These are phyloP conservation scores for Amanita phalloides DNA, from an alignment of 768 basidiomycete genomes.

Conservation along the genomic window DNA sequence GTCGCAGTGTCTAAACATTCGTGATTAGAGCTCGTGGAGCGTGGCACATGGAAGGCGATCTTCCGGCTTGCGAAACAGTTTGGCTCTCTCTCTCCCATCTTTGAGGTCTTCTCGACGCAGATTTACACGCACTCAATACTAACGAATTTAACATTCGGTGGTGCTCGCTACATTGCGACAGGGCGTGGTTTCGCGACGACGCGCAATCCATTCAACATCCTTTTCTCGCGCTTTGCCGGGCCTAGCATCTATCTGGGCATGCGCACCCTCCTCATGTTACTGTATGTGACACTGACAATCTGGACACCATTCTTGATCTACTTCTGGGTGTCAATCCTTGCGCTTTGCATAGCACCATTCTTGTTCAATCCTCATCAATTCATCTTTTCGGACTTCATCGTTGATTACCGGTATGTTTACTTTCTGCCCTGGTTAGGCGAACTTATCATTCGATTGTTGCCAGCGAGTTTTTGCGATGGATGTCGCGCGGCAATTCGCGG, in stretches of 20 bases:
- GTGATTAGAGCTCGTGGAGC: conserved; percentile 77
- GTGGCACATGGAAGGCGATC: conserved; percentile 87
- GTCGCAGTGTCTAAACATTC: background rate
- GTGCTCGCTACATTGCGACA: conserved; percentile 96
- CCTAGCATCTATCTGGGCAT: conserved; percentile 98
- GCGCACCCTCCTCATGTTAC: conserved; percentile 82
- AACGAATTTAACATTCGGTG: conserved; percentile 94
- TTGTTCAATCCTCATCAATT: conserved; percentile 99
- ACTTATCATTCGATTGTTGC: conserved; percentile 10
- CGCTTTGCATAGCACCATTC: conserved; percentile 93
- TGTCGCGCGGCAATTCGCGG: conserved; percentile 96
- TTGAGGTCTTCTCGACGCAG: conserved; percentile 97
- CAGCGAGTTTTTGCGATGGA: conserved; percentile 97
- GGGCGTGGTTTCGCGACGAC: conserved; percentile 98
- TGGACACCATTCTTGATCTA: conserved; percentile 93
- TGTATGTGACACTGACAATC: conserved; percentile 86
- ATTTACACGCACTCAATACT: conserved; percentile 97
- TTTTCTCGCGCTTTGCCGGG: conserved; percentile 97
- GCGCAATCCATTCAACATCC: conserved; percentile 86
- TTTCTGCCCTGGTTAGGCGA: background rate
- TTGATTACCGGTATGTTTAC: conserved; percentile 73
- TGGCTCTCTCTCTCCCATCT: conserved; percentile 84
- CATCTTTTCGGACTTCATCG: conserved; percentile 91
- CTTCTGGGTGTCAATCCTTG: conserved; percentile 94
- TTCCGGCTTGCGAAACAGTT: conserved; percentile 92